Base-by-base conservation (phyloP, 805 yeast genomes). In the Scheffersomyces stipitis region DNA sequence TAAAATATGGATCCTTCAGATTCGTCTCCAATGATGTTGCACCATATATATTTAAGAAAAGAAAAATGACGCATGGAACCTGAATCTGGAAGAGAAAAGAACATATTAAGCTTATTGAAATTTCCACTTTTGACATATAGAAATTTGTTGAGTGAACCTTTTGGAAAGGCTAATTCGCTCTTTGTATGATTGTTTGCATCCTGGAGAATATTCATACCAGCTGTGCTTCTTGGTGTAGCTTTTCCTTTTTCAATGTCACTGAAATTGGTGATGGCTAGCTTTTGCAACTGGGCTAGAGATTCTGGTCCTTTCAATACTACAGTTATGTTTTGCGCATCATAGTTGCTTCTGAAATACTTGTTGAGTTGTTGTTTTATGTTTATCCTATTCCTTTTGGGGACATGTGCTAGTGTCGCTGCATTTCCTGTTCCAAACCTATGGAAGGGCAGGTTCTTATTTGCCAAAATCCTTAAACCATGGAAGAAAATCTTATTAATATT, bases 351-450 rank as follows among this genome's bases (percentile, higher is more conserved):
- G 45, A 65, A 78, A 51, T 75, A 79, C 1, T 51, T 41, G 3
- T 46, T 30, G 14, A 82, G 45, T 10, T 60, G 49, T 0, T 50
- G 53, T 40, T 55, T 62, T 6, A 80, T 44, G 35, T 67, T 64
- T 1, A 57, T 30, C 22, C 61, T 66, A 28, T 61, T 56, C 7
- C 54, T 40, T 24, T 50, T 52, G 7, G 71, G 62, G 2, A 58
- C 10, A 24, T 57, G 65, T 15, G 57, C 52, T 34, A 83, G 51
- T 0, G 89, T 79, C n/a, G 60, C 50, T 13, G 61, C 55, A 46
- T 73, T 76, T 0, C 95, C 95, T 0, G 91, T 82, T 0, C 80
- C 71, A 56, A 85, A 85, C 34, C 78, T 62, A 41, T 66, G 66
- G 50, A 84, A 85, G 0, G 76, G 82, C 46, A 78, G 83, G 0